Conservation (phyloP, 345 rosid species). For the Eucalyptus lansdowneana region DNA sequence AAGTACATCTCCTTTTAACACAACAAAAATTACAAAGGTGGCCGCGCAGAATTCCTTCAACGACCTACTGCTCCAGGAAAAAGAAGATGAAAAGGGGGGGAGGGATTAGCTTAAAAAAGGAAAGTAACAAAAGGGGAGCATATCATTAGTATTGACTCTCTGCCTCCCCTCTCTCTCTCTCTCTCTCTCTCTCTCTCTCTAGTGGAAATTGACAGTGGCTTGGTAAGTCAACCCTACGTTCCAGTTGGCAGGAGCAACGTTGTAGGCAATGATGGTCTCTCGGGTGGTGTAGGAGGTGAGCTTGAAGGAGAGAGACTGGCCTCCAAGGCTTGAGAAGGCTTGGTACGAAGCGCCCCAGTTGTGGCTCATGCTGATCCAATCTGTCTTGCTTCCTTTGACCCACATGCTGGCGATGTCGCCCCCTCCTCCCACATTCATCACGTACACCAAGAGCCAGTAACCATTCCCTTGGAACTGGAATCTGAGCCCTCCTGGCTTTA, state of each 20-base stretch:
- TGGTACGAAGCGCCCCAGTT: slow-evolving; percentile 94
- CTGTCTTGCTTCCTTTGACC: slow-evolving; percentile 63
- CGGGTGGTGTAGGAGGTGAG: slow-evolving; percentile 49
- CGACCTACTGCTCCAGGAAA: background rate
- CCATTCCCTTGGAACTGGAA: slow-evolving; percentile 38
- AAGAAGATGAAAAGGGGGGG: background rate
- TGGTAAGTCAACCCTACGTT: slow-evolving; percentile 37
- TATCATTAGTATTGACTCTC: background rate
- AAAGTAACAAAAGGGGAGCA: background rate
- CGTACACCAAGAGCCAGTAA: slow-evolving; percentile 49
- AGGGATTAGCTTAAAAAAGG: background rate
- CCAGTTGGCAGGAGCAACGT: slow-evolving; percentile 70
- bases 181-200: background rate
- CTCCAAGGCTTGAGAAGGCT: slow-evolving; percentile 60
- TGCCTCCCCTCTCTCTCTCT: background rate
- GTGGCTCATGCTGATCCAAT: slow-evolving; percentile 83
- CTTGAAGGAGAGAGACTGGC: slow-evolving; percentile 71
- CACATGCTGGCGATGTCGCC: slow-evolving; percentile 43
- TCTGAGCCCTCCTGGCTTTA: slow-evolving; percentile 25
- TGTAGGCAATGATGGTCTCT: slow-evolving; percentile 40
- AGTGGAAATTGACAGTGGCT: slow-evolving; percentile 44
- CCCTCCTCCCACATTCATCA: slow-evolving; percentile 71
- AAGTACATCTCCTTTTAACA: background rate
- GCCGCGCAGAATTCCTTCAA: background rate
- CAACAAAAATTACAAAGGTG: background rate